Conservation (phyloP, 331 rosid species). For the Dryas integrifolia region DNA sequence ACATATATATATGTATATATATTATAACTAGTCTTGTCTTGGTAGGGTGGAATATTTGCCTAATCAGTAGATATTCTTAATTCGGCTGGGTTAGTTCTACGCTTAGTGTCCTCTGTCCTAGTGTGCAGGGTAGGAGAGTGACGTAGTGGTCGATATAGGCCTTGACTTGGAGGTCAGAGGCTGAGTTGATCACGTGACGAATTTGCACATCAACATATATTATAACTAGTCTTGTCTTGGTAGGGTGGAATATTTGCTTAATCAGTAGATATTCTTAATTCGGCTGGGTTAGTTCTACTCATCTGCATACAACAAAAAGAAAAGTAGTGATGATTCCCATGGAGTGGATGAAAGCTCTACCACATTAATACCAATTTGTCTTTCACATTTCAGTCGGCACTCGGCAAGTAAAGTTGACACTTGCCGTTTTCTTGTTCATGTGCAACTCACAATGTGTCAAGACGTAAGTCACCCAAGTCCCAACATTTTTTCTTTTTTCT, state of each 20-base stretch:
- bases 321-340: conserved; percentile 5
- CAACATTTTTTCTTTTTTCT: not conserved
- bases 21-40: not conserved
- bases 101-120: no score
- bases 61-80: not conserved
- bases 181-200: no score
- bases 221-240: not conserved
- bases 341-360: not conserved
- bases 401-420: not conserved
- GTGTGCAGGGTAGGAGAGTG: no score
- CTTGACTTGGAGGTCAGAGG: no score
- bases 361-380: not conserved
- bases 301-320: not conserved
- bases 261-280: not conserved
- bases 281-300: conserved; percentile 4
- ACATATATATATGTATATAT: not conserved
- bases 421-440: not conserved
- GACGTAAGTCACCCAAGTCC: not conserved
- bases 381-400: not conserved
- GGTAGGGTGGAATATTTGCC: not conserved
- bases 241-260: not conserved
- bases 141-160: no score
- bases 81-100: conserved; percentile 8
- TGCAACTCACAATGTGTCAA: not conserved
- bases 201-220: not conserved